These are phyloP conservation scores for Croton laevigatus DNA, from an alignment of 441 rosid genomes.

Conservation along the genomic window DNA sequence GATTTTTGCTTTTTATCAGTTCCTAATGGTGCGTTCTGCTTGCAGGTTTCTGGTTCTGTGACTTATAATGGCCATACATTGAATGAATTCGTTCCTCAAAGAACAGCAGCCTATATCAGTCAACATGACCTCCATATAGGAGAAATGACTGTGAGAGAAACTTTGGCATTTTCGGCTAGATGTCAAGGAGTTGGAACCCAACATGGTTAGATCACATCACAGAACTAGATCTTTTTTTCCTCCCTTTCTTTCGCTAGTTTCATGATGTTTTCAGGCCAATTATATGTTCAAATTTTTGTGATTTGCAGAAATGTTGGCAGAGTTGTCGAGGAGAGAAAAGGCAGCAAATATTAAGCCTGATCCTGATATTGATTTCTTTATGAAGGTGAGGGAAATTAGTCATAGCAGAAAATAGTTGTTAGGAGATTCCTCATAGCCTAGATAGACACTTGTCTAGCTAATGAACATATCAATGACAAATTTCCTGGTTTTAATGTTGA, in stretches of 20 bases:
- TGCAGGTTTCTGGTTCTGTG: slow-evolving; percentile 25
- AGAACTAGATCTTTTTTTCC: background rate
- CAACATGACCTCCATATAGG: slow-evolving; percentile 28
- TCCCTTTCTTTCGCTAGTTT: background rate
- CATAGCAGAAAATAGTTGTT: background rate
- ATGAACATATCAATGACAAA: background rate
- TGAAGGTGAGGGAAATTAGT: slow-evolving; percentile 23
- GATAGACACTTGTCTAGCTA: background rate
- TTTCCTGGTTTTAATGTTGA: background rate
- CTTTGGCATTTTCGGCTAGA: slow-evolving; percentile 30
- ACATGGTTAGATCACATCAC: slow-evolving; percentile 19
- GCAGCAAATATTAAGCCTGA: slow-evolving; percentile 37
- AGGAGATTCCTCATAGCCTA: background rate
- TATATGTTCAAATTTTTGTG: background rate
- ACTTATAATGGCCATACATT: slow-evolving; percentile 27
- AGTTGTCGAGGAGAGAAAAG: slow-evolving; percentile 34
- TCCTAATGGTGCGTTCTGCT: background rate
- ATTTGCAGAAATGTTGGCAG: slow-evolving; percentile 31
- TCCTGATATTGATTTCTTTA: slow-evolving; percentile 32
- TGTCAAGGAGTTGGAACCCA: slow-evolving; percentile 27
- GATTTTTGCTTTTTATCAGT: background rate
- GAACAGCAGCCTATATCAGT: slow-evolving; percentile 31
- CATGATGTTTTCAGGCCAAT: background rate
- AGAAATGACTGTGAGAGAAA: slow-evolving; percentile 30
- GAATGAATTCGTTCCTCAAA: slow-evolving; percentile 29